Conservation (phyloP, 1,284 basidiomycete species). For the Phaffia rhodozyma region DNA sequence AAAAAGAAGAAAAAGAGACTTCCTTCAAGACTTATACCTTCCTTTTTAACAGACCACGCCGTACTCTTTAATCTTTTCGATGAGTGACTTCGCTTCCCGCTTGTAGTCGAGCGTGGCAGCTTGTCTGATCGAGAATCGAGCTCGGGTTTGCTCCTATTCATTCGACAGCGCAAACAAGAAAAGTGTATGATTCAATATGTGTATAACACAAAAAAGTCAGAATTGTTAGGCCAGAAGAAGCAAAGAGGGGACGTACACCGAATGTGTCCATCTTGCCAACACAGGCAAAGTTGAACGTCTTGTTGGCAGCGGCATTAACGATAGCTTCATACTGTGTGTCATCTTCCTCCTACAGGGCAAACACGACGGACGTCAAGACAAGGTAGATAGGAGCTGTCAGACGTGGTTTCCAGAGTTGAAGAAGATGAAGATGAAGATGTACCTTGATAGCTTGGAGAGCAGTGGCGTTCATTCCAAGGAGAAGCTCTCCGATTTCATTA, state of each 20-base stretch:
- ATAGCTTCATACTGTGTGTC: slow-evolving; percentile 51
- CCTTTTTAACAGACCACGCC: slow-evolving; percentile 4
- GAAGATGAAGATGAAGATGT: not conserved
- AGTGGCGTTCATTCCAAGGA: slow-evolving; percentile 72
- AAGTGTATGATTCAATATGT: slow-evolving; percentile 5
- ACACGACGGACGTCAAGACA: not conserved
- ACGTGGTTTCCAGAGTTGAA: slow-evolving; percentile 2
- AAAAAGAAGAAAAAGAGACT: no score
- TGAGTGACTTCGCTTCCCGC: slow-evolving; percentile 52
- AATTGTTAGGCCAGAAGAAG: not conserved
- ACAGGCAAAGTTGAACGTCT: slow-evolving; percentile 71
- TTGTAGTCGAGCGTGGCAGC: slow-evolving; percentile 57
- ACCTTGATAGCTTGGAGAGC: slow-evolving; percentile 61
- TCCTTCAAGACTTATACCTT: not conserved
- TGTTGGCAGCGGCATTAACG: slow-evolving; percentile 55
- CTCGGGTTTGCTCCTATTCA: slow-evolving; percentile 56
- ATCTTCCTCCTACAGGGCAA: slow-evolving; percentile 46
- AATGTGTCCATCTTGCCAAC: slow-evolving; percentile 78
- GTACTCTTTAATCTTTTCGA: slow-evolving; percentile 39
- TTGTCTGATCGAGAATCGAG: slow-evolving; percentile 67
- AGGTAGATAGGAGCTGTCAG: not conserved
- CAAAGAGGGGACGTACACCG: slow-evolving; percentile 46
- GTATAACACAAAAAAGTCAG: not conserved
- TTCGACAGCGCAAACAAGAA: slow-evolving; percentile 1
- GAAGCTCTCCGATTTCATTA: slow-evolving; percentile 72